A percentile compares a stretch with the other conserved stretches of the same genome.
Evolutionary conservation across 139 green algal genomes (phyloP).

Genomic region (Trebouxia sp.): DNA sequence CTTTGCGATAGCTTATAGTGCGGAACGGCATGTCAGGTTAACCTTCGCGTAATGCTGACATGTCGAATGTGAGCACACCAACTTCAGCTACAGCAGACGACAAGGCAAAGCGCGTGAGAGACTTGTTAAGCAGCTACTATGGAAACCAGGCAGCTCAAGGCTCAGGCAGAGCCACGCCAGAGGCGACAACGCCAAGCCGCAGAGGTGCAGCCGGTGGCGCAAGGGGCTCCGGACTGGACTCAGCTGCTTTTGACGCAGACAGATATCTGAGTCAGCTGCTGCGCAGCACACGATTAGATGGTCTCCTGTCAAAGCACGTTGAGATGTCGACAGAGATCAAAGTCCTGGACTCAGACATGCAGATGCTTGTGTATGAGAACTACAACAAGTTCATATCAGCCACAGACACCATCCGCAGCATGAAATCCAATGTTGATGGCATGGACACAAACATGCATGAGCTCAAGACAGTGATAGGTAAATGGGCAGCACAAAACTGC

Average conservation of each 20-base stretch:
- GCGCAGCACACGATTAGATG: slow-evolving; percentile 59
- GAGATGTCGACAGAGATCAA: slow-evolving; percentile 87
- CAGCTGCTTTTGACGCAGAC: slow-evolving; percentile 56
- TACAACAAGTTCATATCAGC: slow-evolving; percentile 98
- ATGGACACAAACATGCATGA: slow-evolving; percentile 77
- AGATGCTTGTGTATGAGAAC: slow-evolving; percentile 98
- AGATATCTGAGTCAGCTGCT: slow-evolving; percentile 53
- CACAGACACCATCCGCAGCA: slow-evolving; percentile 91
- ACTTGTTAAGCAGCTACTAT: slow-evolving; percentile 76
- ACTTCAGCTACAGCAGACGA: slow-evolving; percentile 36
- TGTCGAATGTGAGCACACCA: slow-evolving; percentile 9
- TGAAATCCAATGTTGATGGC: slow-evolving; percentile 64
- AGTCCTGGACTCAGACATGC: slow-evolving; percentile 93
- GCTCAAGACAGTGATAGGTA: slow-evolving; percentile 63
- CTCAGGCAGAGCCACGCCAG: not conserved
- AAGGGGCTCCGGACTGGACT: slow-evolving; percentile 46
- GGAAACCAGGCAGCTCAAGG: slow-evolving; percentile 36
- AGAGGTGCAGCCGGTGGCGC: not conserved
- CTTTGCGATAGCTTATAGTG: too few relatives aligned
- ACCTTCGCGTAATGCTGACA: too few relatives aligned
- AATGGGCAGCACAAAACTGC: not conserved
- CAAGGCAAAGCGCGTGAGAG: slow-evolving; percentile 53
- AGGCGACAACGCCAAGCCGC: not conserved
- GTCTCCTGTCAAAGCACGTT: slow-evolving; percentile 75
- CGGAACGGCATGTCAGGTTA: too few relatives aligned